phyloP scores from a whole-genome alignment of 2,329 filamentous ascomycete species.

The Fusarium sp. region DNA sequence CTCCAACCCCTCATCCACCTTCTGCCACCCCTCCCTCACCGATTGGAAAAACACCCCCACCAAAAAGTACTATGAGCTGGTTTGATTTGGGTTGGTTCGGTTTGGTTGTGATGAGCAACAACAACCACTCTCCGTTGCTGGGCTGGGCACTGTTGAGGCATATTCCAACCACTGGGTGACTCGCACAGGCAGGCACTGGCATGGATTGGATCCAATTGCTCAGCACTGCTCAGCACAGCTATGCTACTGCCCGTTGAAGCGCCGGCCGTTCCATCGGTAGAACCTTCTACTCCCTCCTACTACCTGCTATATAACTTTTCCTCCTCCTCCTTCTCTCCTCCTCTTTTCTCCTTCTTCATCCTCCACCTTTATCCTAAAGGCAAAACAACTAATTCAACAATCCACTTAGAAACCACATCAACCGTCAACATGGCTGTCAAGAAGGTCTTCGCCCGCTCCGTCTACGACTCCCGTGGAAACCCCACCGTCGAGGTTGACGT shows the following conservation, averaged over 20 bases:
- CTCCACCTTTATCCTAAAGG: slow-evolving; percentile 17
- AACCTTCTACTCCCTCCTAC: slow-evolving; percentile 26
- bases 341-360: slow-evolving; percentile 10
- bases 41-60: slow-evolving; percentile 36
- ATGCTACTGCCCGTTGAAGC: slow-evolving; percentile 26
- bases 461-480: slow-evolving; percentile 99
- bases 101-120: slow-evolving; percentile 44
- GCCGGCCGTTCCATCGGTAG: slow-evolving; percentile 26
- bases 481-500: slow-evolving; percentile 98
- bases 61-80: slow-evolving; percentile 39
- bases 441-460: slow-evolving; percentile 91
- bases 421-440: slow-evolving; percentile 82
- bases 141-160: slow-evolving; percentile 40
- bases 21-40: slow-evolving; percentile 36
- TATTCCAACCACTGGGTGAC: slow-evolving; percentile 36
- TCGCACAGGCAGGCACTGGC: slow-evolving; percentile 2
- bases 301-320: slow-evolving; percentile 26
- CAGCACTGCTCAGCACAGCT: slow-evolving; percentile 7
- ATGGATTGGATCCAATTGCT: not conserved
- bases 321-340: slow-evolving; percentile 22
- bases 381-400: slow-evolving; percentile 38
- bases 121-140: slow-evolving; percentile 23
- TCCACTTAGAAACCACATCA: slow-evolving; percentile 33
- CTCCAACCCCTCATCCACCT: slow-evolving; percentile 26
- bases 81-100: slow-evolving; percentile 28